A percentile compares a stretch with the other conserved stretches of the same genome.
phyloP scores from a whole-genome alignment of 768 basidiomycete species.

The Obba rivulosa region DNA sequence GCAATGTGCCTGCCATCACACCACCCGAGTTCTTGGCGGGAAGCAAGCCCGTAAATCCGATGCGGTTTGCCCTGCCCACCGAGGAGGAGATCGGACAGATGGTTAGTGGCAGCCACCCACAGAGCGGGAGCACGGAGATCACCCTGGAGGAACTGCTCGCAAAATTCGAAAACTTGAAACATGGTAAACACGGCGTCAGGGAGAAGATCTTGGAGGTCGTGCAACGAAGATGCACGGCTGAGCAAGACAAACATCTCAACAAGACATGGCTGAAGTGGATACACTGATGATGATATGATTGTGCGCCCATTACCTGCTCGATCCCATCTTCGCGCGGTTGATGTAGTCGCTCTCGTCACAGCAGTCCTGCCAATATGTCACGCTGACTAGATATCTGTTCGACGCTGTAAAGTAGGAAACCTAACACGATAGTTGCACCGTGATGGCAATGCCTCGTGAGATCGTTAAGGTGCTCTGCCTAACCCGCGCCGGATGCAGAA shows the following conservation, averaged over 20 bases:
- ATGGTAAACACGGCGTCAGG: constrained; percentile 54
- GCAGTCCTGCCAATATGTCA: too few species aligned
- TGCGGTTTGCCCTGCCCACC: constrained; percentile 61
- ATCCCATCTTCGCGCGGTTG: too few species aligned
- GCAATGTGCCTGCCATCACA: constrained; percentile 20
- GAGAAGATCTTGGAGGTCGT: constrained; percentile 80
- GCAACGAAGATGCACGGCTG: constrained; percentile 56
- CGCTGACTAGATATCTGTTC: too few species aligned
- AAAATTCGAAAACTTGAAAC: constrained; percentile 43
- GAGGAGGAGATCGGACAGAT: constrained; percentile 67
- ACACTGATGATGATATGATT: constrained; percentile 20
- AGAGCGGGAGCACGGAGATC: constrained; percentile 56
- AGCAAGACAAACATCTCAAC: constrained; percentile 44
- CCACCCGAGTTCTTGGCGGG: constrained; percentile 19
- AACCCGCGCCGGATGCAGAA: too few species aligned
- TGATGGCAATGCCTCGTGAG: too few species aligned
- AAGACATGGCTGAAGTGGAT: constrained; percentile 63
- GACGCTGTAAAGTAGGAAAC: too few species aligned
- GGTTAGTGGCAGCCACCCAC: constrained; percentile 59
- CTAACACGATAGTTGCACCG: too few species aligned
- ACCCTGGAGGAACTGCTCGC: constrained; percentile 59
- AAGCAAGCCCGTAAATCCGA: constrained; percentile 18
- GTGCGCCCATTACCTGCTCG: neutral
- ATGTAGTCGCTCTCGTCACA: too few species aligned
- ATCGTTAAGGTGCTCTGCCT: too few species aligned